Conservation (phyloP, 495 filamentous ascomycete species). For the Penicillium roqueforti region DNA sequence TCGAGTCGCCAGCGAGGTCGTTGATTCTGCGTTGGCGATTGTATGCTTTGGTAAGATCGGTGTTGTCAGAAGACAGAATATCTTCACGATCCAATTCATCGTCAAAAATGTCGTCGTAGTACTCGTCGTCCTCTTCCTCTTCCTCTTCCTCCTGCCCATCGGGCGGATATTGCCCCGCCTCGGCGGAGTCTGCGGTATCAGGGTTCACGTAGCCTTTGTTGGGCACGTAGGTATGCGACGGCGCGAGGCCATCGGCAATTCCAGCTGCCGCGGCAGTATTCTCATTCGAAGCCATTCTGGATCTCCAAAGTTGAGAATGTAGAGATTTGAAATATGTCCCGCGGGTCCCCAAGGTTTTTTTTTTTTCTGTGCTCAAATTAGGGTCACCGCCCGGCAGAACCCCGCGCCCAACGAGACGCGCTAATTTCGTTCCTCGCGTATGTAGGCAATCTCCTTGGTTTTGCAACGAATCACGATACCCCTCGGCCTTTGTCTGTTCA, state of each 20-base stretch:
- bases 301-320: slow-evolving; percentile 8
- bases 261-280: slow-evolving; percentile 20
- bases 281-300: slow-evolving; percentile 28
- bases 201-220: slow-evolving; percentile 50
- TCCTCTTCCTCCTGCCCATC: slow-evolving; percentile 33
- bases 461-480: slow-evolving; percentile 14
- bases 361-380: slow-evolving; percentile 36
- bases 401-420: slow-evolving; percentile 38
- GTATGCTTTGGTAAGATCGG: slow-evolving; percentile 82
- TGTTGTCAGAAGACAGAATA: slow-evolving; percentile 52
- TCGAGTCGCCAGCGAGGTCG: slow-evolving; percentile 54
- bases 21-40: slow-evolving; percentile 73
- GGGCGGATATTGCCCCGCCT: slow-evolving; percentile 34
- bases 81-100: slow-evolving; percentile 56
- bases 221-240: slow-evolving; percentile 51
- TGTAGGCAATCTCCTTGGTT: slow-evolving; percentile 9
- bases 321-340: slow-evolving; percentile 2
- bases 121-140: slow-evolving; percentile 52
- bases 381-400: slow-evolving; percentile 42
- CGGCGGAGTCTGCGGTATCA: slow-evolving; percentile 31
- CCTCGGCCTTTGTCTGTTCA: background rate
- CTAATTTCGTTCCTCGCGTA: slow-evolving; percentile 26
- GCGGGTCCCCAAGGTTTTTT: slow-evolving; percentile 15
- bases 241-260: slow-evolving; percentile 45
- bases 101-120: slow-evolving; percentile 56